phyloP scores from a whole-genome alignment of 1,139 yeast genomes.

The Wickerhamomyces sp. region DNA sequence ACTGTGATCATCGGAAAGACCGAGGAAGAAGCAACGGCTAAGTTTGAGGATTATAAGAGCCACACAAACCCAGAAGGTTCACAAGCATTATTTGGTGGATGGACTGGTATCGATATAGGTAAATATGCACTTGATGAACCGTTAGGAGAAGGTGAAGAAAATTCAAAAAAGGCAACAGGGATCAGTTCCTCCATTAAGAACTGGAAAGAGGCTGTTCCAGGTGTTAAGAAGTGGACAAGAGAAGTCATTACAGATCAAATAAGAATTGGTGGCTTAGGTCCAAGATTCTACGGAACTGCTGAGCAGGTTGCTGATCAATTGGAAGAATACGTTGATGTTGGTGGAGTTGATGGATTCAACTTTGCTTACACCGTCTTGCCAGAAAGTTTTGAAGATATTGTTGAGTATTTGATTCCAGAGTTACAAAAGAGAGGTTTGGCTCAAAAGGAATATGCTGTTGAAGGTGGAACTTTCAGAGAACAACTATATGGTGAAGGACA shows the following conservation, averaged over 20 bases:
- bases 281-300: constrained; percentile 23
- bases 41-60: constrained; percentile 20
- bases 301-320: constrained; percentile 29
- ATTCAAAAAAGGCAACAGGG: neutral
- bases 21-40: constrained; percentile 27
- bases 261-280: constrained; percentile 29
- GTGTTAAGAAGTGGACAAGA: constrained; percentile 5
- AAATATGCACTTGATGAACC: constrained; percentile 21
- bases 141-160: neutral
- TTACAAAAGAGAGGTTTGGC: constrained; percentile 29
- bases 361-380: constrained; percentile 26
- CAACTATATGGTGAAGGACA: constrained; percentile 11
- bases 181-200: constrained; percentile 9
- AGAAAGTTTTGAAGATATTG: constrained; percentile 29
- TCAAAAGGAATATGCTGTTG: constrained; percentile 29
- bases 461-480: constrained; percentile 21
- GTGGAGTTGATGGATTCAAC: constrained; percentile 35
- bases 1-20: constrained; percentile 27
- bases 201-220: constrained; percentile 12
- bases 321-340: constrained; percentile 29
- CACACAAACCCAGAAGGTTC: constrained; percentile 27
- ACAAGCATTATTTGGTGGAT: constrained; percentile 29
- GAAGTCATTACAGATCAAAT: constrained; percentile 25
- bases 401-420: constrained; percentile 31
- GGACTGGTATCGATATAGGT: constrained; percentile 29